Evolutionary conservation across 495 filamentous ascomycete species (phyloP).

Genomic region (Arthonia radiata): DNA sequence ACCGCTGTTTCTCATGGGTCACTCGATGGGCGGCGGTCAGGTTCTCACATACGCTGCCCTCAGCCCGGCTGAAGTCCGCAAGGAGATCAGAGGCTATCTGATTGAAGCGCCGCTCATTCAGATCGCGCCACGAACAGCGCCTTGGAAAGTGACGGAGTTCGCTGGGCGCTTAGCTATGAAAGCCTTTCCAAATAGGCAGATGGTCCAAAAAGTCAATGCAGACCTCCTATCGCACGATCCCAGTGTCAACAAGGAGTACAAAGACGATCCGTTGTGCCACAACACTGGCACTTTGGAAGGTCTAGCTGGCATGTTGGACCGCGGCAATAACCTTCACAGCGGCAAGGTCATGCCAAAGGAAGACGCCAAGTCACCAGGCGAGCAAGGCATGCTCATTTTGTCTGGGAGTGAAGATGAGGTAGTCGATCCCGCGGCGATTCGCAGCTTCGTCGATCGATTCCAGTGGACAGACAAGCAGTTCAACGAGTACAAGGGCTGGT

Average conservation of each 20-base stretch:
- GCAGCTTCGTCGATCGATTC: conserved; percentile 31
- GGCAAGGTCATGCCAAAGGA: conserved; percentile 18
- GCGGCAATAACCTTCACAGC: conserved; percentile 24
- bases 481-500: conserved; percentile 50
- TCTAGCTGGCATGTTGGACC: conserved; percentile 47
- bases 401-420: conserved; percentile 47
- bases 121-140: conserved; percentile 35
- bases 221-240: conserved; percentile 37
- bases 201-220: conserved; percentile 29
- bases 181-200: conserved; percentile 34
- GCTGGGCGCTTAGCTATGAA: conserved; percentile 37
- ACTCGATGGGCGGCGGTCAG: conserved; percentile 65
- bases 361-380: conserved; percentile 11
- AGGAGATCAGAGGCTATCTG: conserved; percentile 32
- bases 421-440: conserved; percentile 33
- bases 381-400: conserved; percentile 28
- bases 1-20: conserved; percentile 68
- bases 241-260: conserved; percentile 25
- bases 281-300: conserved; percentile 59
- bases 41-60: conserved; percentile 27
- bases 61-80: conserved; percentile 15
- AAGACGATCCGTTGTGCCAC: conserved; percentile 42
- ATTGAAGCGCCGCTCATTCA: conserved; percentile 45
- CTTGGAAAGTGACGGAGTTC: conserved; percentile 27
- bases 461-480: conserved; percentile 39